These are phyloP conservation scores for Leishmania tarentolae DNA, from an alignment of 208 protist species.

Conservation along the genomic window DNA sequence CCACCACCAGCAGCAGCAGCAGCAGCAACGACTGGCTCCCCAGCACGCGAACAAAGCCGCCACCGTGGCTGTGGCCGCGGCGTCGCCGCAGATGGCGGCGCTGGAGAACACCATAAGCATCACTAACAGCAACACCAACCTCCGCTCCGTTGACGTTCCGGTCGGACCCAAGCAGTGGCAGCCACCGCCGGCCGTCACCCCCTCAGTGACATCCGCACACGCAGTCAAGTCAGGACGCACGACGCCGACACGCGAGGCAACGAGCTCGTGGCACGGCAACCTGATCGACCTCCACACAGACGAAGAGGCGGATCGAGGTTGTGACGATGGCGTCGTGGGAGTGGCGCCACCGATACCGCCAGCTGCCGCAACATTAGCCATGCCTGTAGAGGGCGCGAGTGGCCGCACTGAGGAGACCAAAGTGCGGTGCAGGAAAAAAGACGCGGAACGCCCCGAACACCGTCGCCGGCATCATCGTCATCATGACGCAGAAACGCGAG, in stretches of 20 bases:
- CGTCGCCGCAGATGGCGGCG: neutral
- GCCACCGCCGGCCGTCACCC: neutral
- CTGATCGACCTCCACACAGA: conserved; percentile 14
- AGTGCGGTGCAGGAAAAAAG: neutral
- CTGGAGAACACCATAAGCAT: too few relatives aligned
- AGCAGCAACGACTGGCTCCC: neutral
- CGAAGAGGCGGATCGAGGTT: neutral
- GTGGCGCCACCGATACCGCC: neutral
- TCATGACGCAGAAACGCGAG: neutral
- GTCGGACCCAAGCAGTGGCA: neutral
- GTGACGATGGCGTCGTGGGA: neutral
- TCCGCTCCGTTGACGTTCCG: neutral
- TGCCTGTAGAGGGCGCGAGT: neutral
- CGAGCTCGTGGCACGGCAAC: conserved; percentile 4
- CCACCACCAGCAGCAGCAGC: neutral
- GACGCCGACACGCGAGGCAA: neutral
- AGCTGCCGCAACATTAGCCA: neutral
- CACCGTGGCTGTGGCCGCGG: too few relatives aligned
- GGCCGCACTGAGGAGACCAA: neutral
- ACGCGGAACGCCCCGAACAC: neutral
- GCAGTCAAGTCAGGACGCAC: neutral
- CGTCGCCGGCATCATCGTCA: neutral
- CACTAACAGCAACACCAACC: neutral
- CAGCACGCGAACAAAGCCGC: neutral
- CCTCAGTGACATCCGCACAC: neutral